Evolutionary conservation across 2,329 filamentous ascomycete species (phyloP), one percentile per base, ranked within the genome.

Genomic region (Xylaria sp.): DNA sequence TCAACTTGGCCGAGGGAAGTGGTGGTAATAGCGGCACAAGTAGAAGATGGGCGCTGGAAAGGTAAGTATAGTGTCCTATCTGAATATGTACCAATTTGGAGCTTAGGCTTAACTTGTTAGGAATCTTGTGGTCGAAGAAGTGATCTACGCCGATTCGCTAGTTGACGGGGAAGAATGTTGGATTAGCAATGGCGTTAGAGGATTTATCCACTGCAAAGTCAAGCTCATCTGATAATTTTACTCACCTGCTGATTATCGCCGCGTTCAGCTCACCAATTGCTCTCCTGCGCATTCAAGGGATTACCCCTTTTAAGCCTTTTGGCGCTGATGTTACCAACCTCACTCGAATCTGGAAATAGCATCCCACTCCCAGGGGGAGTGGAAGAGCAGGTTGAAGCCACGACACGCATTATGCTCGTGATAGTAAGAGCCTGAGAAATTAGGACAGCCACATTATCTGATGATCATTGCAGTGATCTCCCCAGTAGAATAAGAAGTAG

Each of bases 141-240:
- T 82, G 2, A 83, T 97, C 18, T 79, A 79, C n/a, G 83, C 83
- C 1, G 81, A 85, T 13, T 89, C 89, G 7, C 79, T 97, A 13
- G 77, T 84, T 3, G 85, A 93, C 72, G 92, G 91, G 0, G 94
- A 98, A 79, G 86, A 90, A 63, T 92, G 94, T 70, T 97, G 94
- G 92, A 82, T 98, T 63, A 97, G 94, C 79, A 98, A 95, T 79
- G 94, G 92, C 0, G 91, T 95, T 1, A 87, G 92, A 72, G 95
- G 95, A 0, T 97, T 97, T 73, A 84, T 90, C 13, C 82, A 79
- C 66, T 88, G 86, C 52, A 76, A 44, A 65, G 64, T 78, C 37
- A 76, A 66, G 48, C 39, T 77, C 28, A 12, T 57, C 9, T 73
- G 37, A 71, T 37, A 37, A 13, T 18, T 15, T 5, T 1, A 28